Percentiles rank a stretch among this genome's conserved stretches.
These are phyloP conservation scores for Pseudomicrostroma phylloplanum DNA, from an alignment of 1,284 basidiomycete genomes.

Conservation along the genomic window DNA sequence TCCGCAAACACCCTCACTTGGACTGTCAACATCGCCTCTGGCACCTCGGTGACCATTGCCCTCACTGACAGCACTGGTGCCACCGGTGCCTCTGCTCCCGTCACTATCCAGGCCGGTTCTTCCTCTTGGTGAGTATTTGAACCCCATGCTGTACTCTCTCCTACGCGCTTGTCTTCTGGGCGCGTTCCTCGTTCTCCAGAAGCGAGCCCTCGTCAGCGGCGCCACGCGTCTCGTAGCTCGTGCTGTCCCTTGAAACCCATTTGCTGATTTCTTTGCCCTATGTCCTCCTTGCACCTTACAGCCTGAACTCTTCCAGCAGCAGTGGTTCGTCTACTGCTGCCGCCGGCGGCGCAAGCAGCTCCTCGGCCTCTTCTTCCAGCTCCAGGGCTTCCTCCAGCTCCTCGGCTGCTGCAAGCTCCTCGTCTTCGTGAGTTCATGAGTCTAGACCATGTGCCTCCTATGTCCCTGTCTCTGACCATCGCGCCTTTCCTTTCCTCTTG, in stretches of 20 bases:
- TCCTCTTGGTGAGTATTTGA: slow-evolving; percentile 6
- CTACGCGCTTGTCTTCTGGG: not conserved
- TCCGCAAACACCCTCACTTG: slow-evolving; percentile 15
- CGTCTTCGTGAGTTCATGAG: not conserved
- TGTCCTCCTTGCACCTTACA: not conserved
- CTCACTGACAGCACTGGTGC: slow-evolving; percentile 21
- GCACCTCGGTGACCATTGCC: slow-evolving; percentile 19
- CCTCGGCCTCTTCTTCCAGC: not conserved
- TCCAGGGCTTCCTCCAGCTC: slow-evolving; percentile 4
- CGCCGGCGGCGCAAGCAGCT: not conserved
- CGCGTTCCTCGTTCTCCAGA: not conserved
- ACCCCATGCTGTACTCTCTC: not conserved
- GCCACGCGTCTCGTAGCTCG: not conserved
- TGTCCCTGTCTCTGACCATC: not conserved
- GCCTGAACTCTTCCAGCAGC: slow-evolving; percentile 1
- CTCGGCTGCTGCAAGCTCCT: slow-evolving; percentile 1
- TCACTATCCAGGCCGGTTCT: not conserved
- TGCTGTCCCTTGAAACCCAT: not conserved
- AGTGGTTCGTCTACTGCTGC: not conserved
- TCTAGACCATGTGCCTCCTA: not conserved
- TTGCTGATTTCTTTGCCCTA: slow-evolving; percentile 2
- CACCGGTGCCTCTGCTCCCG: not conserved
- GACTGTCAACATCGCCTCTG: slow-evolving; percentile 18
- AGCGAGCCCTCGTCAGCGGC: not conserved
- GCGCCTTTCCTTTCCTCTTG: not conserved